Conservation (phyloP, 2,329 filamentous ascomycete species). For the Calonectria multiphialidica region DNA sequence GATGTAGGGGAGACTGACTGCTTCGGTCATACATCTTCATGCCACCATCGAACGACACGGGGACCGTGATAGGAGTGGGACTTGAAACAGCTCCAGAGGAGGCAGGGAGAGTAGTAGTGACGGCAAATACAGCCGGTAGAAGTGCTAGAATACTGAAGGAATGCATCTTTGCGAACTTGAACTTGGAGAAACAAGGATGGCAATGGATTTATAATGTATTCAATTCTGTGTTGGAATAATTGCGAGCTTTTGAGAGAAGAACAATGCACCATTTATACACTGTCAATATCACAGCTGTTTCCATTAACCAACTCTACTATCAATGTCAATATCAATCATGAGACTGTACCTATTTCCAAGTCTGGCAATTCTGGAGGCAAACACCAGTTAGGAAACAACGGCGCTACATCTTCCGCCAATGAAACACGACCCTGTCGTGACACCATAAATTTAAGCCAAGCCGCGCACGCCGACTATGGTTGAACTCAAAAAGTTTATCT, state of each 20-base stretch:
- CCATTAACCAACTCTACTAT: not conserved
- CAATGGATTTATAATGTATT: not conserved
- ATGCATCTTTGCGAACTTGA: not conserved
- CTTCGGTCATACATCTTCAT: constrained; percentile 21
- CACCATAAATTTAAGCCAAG: not conserved
- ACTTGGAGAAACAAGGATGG: not conserved
- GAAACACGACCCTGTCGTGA: not conserved
- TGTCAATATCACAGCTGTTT: not conserved
- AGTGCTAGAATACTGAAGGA: not conserved
- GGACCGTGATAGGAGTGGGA: constrained; percentile 2
- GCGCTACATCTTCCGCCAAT: constrained; percentile 9
- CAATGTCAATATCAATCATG: not conserved
- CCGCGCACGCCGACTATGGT: not conserved
- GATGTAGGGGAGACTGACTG: not conserved
- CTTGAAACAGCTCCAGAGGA: constrained; percentile 16
- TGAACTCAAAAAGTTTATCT: not conserved
- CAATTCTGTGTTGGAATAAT: not conserved
- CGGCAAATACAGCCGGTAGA: not conserved
- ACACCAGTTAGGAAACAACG: not conserved
- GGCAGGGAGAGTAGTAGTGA: constrained; percentile 14
- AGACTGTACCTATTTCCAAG: not conserved
- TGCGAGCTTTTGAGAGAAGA: not conserved
- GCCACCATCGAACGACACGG: constrained; percentile 11
- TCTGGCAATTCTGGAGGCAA: constrained; percentile 10
- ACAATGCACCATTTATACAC: not conserved